Percentiles rank a stretch among this genome's conserved stretches.
Conservation (phyloP, 2,329 filamentous ascomycete species). For the Fusarium hainanense region DNA sequence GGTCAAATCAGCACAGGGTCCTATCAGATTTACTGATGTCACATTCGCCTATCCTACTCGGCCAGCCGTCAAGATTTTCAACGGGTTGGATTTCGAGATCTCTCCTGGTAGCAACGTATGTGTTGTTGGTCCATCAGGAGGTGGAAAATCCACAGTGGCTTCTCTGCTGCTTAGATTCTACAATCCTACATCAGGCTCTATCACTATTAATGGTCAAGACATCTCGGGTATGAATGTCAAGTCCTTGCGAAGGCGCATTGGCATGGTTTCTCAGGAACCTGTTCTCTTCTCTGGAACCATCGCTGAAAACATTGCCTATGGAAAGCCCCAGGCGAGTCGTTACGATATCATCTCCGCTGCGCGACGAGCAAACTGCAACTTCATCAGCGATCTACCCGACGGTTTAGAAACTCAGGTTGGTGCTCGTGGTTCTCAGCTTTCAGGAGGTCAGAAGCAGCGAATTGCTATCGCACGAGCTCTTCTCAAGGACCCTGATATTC, state of each 20-base stretch:
- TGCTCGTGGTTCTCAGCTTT: conserved; percentile 90
- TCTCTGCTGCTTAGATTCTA: conserved; percentile 95
- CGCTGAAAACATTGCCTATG: conserved; percentile 92
- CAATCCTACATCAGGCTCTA: conserved; percentile 78
- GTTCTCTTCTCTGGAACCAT: conserved; percentile 89
- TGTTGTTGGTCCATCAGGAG: conserved; percentile 94
- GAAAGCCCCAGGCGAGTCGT: conserved; percentile 80
- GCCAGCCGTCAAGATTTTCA: conserved; percentile 91
- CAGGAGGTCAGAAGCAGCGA: conserved; percentile 95
- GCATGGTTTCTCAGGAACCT: conserved; percentile 94
- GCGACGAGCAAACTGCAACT: conserved; percentile 92
- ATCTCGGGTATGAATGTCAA: conserved; percentile 91
- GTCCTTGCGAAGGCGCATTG: conserved; percentile 89
- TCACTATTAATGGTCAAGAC: conserved; percentile 86
- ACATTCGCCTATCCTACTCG: conserved; percentile 93
- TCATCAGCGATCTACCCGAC: conserved; percentile 96
- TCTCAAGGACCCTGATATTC: conserved; percentile 94
- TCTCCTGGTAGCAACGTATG: conserved; percentile 94
- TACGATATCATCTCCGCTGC: conserved; percentile 88
- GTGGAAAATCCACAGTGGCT: conserved; percentile 95
- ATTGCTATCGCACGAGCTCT: conserved; percentile 96
- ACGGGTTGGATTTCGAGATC: conserved; percentile 88
- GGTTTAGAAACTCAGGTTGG: conserved; percentile 95
- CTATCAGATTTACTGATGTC: conserved; percentile 88
- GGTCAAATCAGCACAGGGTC: conserved; percentile 85